A percentile compares a stretch with the other conserved stretches of the same genome.
Evolutionary conservation across 31 red algal species (phyloP).

Genomic region (Porphyra umbilicalis): DNA sequence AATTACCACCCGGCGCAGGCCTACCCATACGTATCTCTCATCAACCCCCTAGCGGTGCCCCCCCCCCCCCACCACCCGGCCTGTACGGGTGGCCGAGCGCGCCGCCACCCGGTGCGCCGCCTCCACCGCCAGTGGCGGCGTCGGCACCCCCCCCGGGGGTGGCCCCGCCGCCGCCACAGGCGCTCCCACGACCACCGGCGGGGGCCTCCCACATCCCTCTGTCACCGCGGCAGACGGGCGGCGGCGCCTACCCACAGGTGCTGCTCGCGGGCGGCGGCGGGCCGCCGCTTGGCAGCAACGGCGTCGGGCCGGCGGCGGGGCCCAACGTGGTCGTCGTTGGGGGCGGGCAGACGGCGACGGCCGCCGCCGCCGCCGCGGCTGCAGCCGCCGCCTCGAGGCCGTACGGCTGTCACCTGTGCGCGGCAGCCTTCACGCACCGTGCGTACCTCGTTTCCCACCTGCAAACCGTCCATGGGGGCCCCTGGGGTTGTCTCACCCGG

Average conservation of each 20-base stretch:
- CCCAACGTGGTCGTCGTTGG: too few relatives aligned
- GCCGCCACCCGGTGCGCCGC: background rate
- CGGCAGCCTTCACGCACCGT: background rate
- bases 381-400: background rate
- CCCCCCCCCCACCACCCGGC: background rate
- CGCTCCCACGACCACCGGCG: background rate
- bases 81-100: background rate
- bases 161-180: background rate
- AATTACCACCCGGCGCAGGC: background rate
- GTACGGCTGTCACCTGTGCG: background rate
- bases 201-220: too few relatives aligned
- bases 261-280: too few relatives aligned
- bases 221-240: too few relatives aligned
- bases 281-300: too few relatives aligned
- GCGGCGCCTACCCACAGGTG: too few relatives aligned
- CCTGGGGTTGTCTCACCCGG: background rate
- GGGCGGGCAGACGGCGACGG: too few relatives aligned
- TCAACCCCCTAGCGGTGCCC: background rate
- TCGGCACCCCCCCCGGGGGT: background rate
- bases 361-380: too few relatives aligned
- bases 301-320: too few relatives aligned
- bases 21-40: background rate
- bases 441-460: background rate
- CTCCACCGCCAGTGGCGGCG: background rate
- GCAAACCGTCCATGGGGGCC: background rate